Percentiles rank a stretch among this genome's conserved stretches.
phyloP scores from a whole-genome alignment of 2,329 filamentous ascomycete genomes.

The Hypoxylon sp. region DNA sequence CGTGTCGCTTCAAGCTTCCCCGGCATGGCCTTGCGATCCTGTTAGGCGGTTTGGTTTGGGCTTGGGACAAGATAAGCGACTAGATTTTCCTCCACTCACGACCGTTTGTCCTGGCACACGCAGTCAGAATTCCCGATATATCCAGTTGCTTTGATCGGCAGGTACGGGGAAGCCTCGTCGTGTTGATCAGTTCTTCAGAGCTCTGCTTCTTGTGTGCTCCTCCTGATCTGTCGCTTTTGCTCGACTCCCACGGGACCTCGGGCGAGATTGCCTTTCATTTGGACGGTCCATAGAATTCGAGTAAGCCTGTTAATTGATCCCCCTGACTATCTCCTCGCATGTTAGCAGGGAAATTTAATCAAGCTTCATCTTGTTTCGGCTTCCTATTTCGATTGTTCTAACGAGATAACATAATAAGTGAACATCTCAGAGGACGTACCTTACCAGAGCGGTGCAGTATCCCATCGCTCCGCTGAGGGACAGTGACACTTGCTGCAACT shows the following conservation, averaged over 20 bases:
- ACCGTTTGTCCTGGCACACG: not conserved
- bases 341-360: too few relatives aligned
- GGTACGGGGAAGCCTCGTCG: constrained; percentile 8
- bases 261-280: not conserved
- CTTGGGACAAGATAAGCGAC: constrained; percentile 9
- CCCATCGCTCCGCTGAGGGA: not conserved
- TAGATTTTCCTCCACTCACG: not conserved
- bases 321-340: not conserved
- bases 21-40: constrained; percentile 6
- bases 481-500: constrained; percentile 15
- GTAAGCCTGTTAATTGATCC: not conserved
- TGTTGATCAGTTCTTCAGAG: constrained; percentile 19
- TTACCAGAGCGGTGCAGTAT: not conserved
- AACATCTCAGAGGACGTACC: not conserved
- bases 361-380: not conserved
- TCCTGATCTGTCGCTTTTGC: not conserved
- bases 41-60: not conserved
- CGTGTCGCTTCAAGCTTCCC: constrained; percentile 16
- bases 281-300: constrained; percentile 12
- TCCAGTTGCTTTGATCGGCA: constrained; percentile 17
- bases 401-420: not conserved
- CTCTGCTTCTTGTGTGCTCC: not conserved
- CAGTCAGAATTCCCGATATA: not conserved
- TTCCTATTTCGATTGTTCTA: constrained; percentile 21
- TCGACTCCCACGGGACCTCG: not conserved